Evolutionary conservation across 805 yeast species (phyloP).

Genomic region (Wickerhamiella lipophila): DNA sequence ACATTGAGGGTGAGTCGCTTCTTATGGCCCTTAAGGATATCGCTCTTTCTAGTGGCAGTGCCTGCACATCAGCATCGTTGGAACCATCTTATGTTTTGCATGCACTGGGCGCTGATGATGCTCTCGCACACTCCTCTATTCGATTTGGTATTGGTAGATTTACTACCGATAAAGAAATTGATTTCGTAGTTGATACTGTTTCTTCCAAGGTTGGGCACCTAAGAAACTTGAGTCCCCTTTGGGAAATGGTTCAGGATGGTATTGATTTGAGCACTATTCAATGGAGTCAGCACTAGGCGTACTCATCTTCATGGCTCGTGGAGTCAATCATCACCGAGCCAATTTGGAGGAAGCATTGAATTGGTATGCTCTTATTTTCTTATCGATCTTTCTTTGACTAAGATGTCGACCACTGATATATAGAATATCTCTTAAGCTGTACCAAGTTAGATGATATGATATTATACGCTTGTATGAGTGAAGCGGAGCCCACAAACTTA

Average conservation of each 20-base stretch:
- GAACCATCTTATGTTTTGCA: constrained; percentile 96
- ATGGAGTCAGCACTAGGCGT: constrained; percentile 87
- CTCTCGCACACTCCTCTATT: constrained; percentile 95
- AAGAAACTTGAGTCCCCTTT: constrained; percentile 84
- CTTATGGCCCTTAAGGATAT: constrained; percentile 96
- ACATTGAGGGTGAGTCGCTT: constrained; percentile 94
- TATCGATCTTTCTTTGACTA: no score
- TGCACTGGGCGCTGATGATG: constrained; percentile 96
- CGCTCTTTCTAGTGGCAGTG: constrained; percentile 92
- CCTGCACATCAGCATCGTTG: constrained; percentile 95
- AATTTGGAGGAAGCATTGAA: no score
- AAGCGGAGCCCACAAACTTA: no score
- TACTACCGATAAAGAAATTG: constrained; percentile 92
- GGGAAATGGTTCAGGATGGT: constrained; percentile 99
- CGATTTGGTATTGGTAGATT: constrained; percentile 95
- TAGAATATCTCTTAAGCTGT: no score
- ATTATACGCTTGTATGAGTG: no score
- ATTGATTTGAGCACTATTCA: constrained; percentile 86
- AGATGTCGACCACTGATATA: no score
- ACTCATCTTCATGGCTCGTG: no score
- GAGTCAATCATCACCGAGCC: no score
- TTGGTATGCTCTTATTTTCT: no score
- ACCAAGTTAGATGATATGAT: no score
- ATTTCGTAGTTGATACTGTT: constrained; percentile 82
- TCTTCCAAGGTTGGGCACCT: constrained; percentile 79